Conservation (phyloP, 208 protist species). For the Leishmania martiniquensis region DNA sequence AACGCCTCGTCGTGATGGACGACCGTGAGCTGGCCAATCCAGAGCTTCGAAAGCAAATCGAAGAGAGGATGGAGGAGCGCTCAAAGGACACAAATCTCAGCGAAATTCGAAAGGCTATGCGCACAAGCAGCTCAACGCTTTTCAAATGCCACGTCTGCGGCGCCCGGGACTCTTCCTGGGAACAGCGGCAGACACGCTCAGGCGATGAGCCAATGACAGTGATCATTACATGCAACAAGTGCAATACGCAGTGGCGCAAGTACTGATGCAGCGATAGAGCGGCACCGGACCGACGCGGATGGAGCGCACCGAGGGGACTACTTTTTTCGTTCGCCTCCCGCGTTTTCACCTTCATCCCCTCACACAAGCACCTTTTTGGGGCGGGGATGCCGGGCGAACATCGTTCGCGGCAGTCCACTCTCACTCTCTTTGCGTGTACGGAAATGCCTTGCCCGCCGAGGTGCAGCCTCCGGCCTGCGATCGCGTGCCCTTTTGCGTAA, state of each 20-base stretch:
- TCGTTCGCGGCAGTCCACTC: background rate
- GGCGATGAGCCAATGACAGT: constrained; percentile 98
- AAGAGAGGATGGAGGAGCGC: constrained; percentile 69
- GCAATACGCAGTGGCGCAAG: constrained; percentile 75
- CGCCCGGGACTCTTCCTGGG: constrained; percentile 87
- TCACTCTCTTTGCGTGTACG: background rate
- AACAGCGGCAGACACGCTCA: constrained; percentile 96
- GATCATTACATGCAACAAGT: constrained; percentile 96
- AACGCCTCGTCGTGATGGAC: constrained; percentile 68
- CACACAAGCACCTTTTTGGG: background rate
- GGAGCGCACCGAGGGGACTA: background rate
- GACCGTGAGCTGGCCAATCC: constrained; percentile 85
- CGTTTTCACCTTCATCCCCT: no score
- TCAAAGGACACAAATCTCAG: constrained; percentile 82
- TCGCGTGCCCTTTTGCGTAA: background rate
- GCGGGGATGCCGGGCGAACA: no score
- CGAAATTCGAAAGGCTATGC: constrained; percentile 70
- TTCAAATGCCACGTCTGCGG: constrained; percentile 91
- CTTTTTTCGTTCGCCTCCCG: background rate
- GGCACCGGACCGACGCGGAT: background rate
- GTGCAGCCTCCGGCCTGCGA: background rate
- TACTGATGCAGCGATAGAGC: constrained; percentile 27
- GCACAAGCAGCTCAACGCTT: constrained; percentile 73
- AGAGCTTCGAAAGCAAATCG: constrained; percentile 59
- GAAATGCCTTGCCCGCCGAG: background rate